These are phyloP conservation scores for Emmonsia crescens DNA, from an alignment of 2,329 filamentous ascomycete species.

Conservation along the genomic window DNA sequence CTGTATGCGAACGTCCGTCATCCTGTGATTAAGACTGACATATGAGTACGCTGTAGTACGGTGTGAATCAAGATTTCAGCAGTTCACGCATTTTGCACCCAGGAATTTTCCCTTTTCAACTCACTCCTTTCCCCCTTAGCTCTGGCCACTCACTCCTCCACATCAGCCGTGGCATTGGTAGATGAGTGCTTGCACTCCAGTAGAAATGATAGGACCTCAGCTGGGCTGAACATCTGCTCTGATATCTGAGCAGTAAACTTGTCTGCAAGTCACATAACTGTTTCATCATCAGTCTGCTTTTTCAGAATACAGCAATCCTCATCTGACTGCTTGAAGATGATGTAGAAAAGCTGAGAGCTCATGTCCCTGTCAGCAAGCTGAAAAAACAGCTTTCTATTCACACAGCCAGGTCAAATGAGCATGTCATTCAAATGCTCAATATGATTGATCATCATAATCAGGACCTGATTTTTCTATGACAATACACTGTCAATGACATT, in stretches of 20 bases:
- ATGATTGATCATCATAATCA: constrained; percentile 75
- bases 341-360: constrained; percentile 19
- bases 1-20: too few relatives aligned
- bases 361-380: constrained; percentile 18
- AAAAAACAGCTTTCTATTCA: constrained; percentile 60
- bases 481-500: constrained; percentile 78
- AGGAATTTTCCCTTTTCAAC: too few relatives aligned
- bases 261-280: constrained; percentile 32
- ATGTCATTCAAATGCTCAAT: constrained; percentile 59
- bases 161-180: constrained; percentile 32
- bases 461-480: constrained; percentile 64
- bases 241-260: constrained; percentile 38
- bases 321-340: constrained; percentile 12
- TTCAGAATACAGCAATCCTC: not conserved
- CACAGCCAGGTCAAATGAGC: constrained; percentile 60
- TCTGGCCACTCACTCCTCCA: constrained; percentile 30
- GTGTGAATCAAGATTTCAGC: too few relatives aligned
- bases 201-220: constrained; percentile 44
- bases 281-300: constrained; percentile 6
- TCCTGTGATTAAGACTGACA: too few relatives aligned
- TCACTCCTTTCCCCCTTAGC: too few relatives aligned
- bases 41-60: too few relatives aligned
- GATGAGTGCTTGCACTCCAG: constrained; percentile 42
- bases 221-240: constrained; percentile 39
- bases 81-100: too few relatives aligned